Base-by-base conservation (phyloP, 345 rosid species). In the Heritiera littoralis region DNA sequence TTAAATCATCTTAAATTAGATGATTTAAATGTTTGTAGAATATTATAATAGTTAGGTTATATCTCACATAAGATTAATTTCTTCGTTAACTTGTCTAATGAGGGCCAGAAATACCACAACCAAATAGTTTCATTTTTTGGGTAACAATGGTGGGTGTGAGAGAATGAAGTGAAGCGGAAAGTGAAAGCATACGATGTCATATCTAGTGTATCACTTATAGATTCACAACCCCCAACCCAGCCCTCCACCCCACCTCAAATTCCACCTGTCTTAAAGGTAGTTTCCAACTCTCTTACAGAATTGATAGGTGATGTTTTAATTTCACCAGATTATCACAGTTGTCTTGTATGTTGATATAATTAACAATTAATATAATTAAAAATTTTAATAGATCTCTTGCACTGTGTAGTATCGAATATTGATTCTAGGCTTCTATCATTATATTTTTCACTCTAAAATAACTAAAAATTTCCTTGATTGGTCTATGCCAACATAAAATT, bases 1-100 rank as follows among this genome's bases (percentile, higher is more conserved):
- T 5, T 66, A 14, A 66, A 66, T 9, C 51, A 68, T 68, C 54
- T 11, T 30, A 68, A 68, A 43, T 17, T 68, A 68, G 54, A n/a
- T 43, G 18, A 43, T 67, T 67, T 41, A 41, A 41, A 41, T 66
- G 71, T 67, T 67, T 17, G 43, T 43, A 43, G 72, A 41, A 67
- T 67, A 43, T 41, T 67, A 40, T 66, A 23, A 18, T 40, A 38
- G 23, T n/a, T 38, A 7, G 51, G 7, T 66, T 30, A 41, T 66
- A 41, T 66, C 49, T 18, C 30, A 35, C 15, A 15, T 38, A 63
- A 15, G 6, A 65, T 5, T 35, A 65, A 65, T 65, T 35, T 38
- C 46, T 65, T 65, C 46, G 6, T 65, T 35, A 6, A 65, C 14
- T 40, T 38, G 23, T 41, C 13, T n/a, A 18, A 66, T n/a, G 49